These are phyloP conservation scores for Colletotrichum eremochloae DNA, from an alignment of 2,329 filamentous ascomycete genomes.

Conservation along the genomic window DNA sequence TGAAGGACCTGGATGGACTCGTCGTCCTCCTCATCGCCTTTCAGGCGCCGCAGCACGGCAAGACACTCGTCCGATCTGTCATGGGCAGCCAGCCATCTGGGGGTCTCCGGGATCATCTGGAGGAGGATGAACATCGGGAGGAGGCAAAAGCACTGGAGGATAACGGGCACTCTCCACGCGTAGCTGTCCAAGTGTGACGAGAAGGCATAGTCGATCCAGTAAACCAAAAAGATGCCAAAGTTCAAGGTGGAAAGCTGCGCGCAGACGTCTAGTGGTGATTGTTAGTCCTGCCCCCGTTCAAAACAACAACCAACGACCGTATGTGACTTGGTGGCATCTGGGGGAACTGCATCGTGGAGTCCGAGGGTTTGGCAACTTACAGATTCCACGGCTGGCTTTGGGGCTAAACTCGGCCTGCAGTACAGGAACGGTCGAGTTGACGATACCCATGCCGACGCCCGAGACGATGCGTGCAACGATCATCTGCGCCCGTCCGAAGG, in stretches of 20 bases:
- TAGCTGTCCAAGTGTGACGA: constrained; percentile 49
- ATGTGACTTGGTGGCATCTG: too few species aligned
- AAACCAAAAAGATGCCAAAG: constrained; percentile 59
- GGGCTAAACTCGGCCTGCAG: constrained; percentile 59
- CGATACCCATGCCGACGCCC: constrained; percentile 61
- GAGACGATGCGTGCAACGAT: constrained; percentile 62
- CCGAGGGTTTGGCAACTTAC: constrained; percentile 39
- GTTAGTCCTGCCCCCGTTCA: background rate
- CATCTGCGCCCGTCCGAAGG: constrained; percentile 58
- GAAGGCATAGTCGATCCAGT: constrained; percentile 62
- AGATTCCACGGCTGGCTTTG: constrained; percentile 53
- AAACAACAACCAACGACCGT: too few species aligned
- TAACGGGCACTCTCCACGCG: constrained; percentile 58
- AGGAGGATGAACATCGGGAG: constrained; percentile 55
- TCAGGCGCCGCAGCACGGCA: constrained; percentile 55
- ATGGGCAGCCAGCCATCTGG: constrained; percentile 58
- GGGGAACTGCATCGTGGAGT: too few species aligned
- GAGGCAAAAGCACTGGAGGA: constrained; percentile 57
- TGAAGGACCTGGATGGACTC: constrained; percentile 47
- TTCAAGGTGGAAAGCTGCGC: constrained; percentile 63
- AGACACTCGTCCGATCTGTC: constrained; percentile 54
- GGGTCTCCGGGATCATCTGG: constrained; percentile 57
- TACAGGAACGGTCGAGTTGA: constrained; percentile 60
- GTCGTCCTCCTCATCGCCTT: constrained; percentile 43
- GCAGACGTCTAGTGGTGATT: constrained; percentile 55